These are phyloP conservation scores for Eucalyptus globulus DNA, from an alignment of 345 rosid species.

Conservation along the genomic window DNA sequence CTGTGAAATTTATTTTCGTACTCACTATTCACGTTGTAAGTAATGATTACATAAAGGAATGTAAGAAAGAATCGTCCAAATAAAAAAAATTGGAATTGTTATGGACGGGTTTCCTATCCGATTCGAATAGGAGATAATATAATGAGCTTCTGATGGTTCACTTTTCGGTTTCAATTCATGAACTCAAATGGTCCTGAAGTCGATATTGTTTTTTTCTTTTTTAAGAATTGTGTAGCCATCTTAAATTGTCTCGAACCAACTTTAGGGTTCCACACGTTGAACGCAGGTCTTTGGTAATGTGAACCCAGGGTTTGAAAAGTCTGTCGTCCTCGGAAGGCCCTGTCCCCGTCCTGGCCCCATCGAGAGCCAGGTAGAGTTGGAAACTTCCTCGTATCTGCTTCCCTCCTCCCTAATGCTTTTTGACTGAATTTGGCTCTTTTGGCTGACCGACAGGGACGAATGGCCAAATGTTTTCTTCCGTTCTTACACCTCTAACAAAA, in stretches of 20 bases:
- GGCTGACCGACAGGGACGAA: neutral
- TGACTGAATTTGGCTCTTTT: neutral
- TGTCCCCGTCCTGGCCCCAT: neutral
- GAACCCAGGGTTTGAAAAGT: neutral
- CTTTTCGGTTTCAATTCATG: neutral
- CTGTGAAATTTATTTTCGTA: neutral
- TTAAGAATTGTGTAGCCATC: accelerated
- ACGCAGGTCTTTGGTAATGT: neutral
- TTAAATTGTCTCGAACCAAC: neutral
- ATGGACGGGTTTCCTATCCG: neutral
- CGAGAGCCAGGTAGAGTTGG: neutral
- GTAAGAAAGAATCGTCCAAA: neutral
- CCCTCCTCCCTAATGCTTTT: neutral
- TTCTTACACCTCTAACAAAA: neutral
- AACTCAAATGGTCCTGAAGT: neutral
- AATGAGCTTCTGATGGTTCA: neutral
- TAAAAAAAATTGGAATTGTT: neutral
- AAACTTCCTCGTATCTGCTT: neutral
- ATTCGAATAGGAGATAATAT: neutral
- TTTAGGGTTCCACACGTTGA: neutral
- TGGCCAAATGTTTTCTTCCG: neutral
- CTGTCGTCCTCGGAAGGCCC: neutral
- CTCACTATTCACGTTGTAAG: neutral
- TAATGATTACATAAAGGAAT: neutral
- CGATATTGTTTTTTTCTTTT: neutral